These are phyloP conservation scores for Pythium angustatum DNA, from an alignment of 352 stramenopile species.

Conservation along the genomic window DNA sequence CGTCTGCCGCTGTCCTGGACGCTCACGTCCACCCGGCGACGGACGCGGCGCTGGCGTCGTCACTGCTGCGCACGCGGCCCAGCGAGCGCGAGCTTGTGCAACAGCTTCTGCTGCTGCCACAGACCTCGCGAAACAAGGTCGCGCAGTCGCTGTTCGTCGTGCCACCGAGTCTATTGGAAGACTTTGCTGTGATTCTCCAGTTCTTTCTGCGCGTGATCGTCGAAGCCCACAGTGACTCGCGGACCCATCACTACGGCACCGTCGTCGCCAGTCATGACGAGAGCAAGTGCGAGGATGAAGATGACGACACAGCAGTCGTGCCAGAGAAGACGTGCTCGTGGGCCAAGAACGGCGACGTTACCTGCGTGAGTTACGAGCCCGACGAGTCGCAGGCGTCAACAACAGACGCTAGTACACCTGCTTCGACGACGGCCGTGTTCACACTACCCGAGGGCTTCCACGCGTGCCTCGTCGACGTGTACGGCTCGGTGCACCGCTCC, in stretches of 20 bases:
- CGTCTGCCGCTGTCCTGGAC: constrained; percentile 11
- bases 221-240: constrained; percentile 43
- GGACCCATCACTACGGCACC: constrained; percentile 20
- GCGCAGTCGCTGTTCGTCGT: constrained; percentile 47
- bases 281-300: background rate
- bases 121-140: constrained; percentile 44
- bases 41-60: constrained; percentile 18
- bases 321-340: constrained; percentile 35
- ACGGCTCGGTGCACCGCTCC: constrained; percentile 66
- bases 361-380: constrained; percentile 39
- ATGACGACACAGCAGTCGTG: background rate
- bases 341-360: constrained; percentile 34
- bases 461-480: constrained; percentile 46
- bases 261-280: background rate
- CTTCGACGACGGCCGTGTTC: constrained; percentile 33
- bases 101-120: constrained; percentile 41
- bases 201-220: constrained; percentile 69
- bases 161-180: constrained; percentile 38
- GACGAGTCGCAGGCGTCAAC: constrained; percentile 28
- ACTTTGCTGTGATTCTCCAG: constrained; percentile 58
- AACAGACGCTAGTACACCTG: background rate
- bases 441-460: constrained; percentile 43
- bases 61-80: constrained; percentile 26
- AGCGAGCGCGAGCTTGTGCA: constrained; percentile 40
- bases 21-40: constrained; percentile 23